Evolutionary conservation across 306 rosid genomes (phyloP).

Genomic region (Lathyrus tuberosus): DNA sequence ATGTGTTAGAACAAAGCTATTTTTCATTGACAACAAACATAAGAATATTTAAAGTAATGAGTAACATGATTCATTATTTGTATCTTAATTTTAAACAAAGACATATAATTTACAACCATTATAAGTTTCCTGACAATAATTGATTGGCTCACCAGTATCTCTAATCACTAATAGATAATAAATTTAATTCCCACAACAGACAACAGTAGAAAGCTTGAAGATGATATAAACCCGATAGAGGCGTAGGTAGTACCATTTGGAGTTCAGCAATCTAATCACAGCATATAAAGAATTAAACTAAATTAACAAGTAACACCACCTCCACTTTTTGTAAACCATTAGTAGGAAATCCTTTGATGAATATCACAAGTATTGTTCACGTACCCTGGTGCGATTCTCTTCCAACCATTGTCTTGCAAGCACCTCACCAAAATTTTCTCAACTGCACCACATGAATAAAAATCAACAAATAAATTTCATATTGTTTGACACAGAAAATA

Average conservation of each 20-base stretch:
- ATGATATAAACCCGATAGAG: no score
- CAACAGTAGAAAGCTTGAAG: neutral
- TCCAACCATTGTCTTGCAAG: conserved; percentile 98
- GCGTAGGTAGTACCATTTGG: no score
- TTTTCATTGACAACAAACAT: no score
- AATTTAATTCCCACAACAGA: conserved; percentile 51
- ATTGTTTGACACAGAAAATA: conserved; percentile 18
- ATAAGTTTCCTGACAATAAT: no score
- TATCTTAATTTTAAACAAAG: conserved; percentile 38
- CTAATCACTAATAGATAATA: conserved; percentile 12
- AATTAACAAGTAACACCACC: conserved; percentile 44
- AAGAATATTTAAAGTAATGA: no score
- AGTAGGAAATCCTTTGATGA: conserved; percentile 34
- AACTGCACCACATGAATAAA: conserved; percentile 54
- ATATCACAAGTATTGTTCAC: conserved; percentile 78
- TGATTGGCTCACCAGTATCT: conserved; percentile 19
- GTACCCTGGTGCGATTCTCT: conserved; percentile 94
- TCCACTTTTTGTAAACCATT: conserved; percentile 42
- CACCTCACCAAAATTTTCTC: no score
- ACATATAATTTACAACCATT: conserved; percentile 46
- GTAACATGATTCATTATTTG: no score
- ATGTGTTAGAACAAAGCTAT: no score
- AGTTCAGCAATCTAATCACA: conserved; percentile 34
- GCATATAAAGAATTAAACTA: conserved; percentile 47
- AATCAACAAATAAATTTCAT: conserved; percentile 23